Base-by-base conservation (phyloP, 345 rosid genomes). In the Brassica incana region DNA sequence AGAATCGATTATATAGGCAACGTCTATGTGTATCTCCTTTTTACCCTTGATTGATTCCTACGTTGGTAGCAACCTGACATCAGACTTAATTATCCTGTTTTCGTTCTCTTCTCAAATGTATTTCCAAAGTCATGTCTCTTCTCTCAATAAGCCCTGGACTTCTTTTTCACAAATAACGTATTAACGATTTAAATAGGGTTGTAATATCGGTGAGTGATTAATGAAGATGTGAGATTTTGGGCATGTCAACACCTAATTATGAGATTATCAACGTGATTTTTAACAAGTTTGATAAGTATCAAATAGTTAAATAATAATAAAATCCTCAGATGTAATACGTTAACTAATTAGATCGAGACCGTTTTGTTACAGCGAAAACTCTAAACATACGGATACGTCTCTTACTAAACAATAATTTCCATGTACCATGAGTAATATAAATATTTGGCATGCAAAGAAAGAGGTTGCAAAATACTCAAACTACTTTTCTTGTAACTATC, bases 31-130 rank as follows among this genome's bases (percentile, higher is more conserved):
- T 23, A 45, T 36, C 16, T 14, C 56, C 52, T 10, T 43, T 50
- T 79, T 30, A 69, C 59, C 61, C 16, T 74, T 38, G 12, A 74
- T 36, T 29, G 71, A 74, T 75, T 74, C 79, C 66, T 74, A 69
- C 73, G 70, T 79, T 63, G 66, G 75, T 30, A 74, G 48, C 78
- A 79, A 73, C 78, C 75, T 80, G 83, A 73, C 73, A 78, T 67
- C 73, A 18, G 67, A 74, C 56, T 68, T 61, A 68, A 60, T 74
- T 73, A 50, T 73, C 64, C 27, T 73, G 65, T 63, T 79, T 79
- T 48, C 68, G 50, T 67, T 63, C 43, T 43, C 63, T 58, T 73
- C 69, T 60, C 64, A 20, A 67, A 74, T 73, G 65, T 67, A 50
- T 72, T 40, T 48, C 68, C 38, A 40, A 78, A 73, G 77, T 59